These are phyloP conservation scores for Alternaria novae-zelandiae DNA, from an alignment of 2,329 filamentous ascomycete genomes.

Conservation along the genomic window DNA sequence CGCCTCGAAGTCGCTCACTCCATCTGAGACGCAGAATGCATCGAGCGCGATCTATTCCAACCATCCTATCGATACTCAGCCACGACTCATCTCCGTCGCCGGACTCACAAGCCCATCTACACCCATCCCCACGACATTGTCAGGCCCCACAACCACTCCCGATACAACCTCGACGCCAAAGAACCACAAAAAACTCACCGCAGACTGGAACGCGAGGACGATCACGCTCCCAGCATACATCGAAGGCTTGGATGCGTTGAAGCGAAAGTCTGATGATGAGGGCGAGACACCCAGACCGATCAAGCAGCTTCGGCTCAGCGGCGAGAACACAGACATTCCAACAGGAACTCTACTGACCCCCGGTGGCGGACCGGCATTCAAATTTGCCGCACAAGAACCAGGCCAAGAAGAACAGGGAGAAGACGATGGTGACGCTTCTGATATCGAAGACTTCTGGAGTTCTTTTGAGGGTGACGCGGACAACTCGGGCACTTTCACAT, in stretches of 20 bases:
- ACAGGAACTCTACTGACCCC: neutral
- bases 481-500: neutral
- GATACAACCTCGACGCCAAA: neutral
- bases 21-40: neutral
- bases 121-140: neutral
- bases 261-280: neutral
- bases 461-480: neutral
- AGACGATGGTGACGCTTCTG: neutral
- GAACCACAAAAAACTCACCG: neutral
- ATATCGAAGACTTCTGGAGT: no score
- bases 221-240: neutral
- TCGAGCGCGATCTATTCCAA: neutral
- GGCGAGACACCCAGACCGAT: neutral
- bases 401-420: neutral
- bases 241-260: neutral
- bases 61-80: neutral
- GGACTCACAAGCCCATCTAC: neutral
- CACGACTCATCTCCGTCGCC: neutral
- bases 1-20: neutral
- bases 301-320: neutral
- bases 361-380: neutral
- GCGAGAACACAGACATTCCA: accelerated
- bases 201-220: neutral
- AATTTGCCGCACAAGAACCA: neutral
- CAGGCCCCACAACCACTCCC: neutral